Base-by-base conservation (phyloP, 306 rosid species). In the Pyrus pyrifolia region DNA sequence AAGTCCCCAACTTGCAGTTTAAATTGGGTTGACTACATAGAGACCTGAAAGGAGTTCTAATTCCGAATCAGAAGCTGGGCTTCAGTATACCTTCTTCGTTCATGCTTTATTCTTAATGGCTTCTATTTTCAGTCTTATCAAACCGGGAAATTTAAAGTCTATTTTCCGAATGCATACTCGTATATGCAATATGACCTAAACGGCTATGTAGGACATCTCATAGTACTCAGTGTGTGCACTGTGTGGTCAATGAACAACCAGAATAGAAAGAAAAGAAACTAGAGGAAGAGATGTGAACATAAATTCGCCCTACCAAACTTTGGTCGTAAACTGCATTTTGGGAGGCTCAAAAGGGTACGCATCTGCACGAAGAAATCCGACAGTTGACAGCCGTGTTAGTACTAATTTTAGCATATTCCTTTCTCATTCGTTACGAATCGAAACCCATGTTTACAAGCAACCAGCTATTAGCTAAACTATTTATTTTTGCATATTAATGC, bases 271-370 rank as follows among this genome's bases (percentile, higher is more conserved):
- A n/a, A 11, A 72, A 70, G 3, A 63, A 18, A 49, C 3, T 59
- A 65, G 3, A 29, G 12, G 33, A 63, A 19, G 29, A 62, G 8
- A 74, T 42, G 19, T 19, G 19, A 27, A 23, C 40, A 46, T 12
- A 59, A 72, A 22, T 58, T 31, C 58, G 33, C 27, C 85, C 51
- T 85, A 95, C 99, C 99, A 95, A 67, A 95, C 98, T 92, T 95
- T 95, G 21, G 98, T 95, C 6, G 92, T 64, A 80, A 95, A 95
- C 76, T 89, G 86, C 99, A 95, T 95, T 86, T 92, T 95, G 15
- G 98, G 99, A 2, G 99, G 99, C 84, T 95, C 97, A 80, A 95
- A 95, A 3, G 99, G 99, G 82, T 95, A 95, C 8, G 97, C 98
- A 73, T 95, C 99, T 95, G 89, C 93, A 74, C 79, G 25, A 71